Evolutionary conservation across 129 eudicot species (phyloP).

Genomic region (Apium graveolens): DNA sequence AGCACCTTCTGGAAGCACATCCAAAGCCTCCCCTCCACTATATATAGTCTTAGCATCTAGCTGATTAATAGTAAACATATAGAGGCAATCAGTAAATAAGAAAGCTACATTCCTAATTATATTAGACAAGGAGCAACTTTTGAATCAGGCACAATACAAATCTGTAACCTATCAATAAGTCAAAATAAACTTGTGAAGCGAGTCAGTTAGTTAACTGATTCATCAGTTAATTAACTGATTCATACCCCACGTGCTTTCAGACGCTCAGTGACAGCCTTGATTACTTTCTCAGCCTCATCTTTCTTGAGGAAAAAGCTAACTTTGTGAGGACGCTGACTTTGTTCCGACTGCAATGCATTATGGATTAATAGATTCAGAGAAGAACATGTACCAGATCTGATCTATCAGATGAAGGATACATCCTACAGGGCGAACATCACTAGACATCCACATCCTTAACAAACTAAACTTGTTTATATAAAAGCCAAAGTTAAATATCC

Average conservation of each 20-base stretch:
- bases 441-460: background rate
- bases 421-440: background rate
- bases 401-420: background rate
- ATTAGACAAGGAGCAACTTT: background rate
- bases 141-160: background rate
- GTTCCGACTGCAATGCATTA: conserved; percentile 14
- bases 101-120: background rate
- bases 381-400: background rate
- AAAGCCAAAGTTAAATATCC: background rate
- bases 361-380: background rate
- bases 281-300: conserved; percentile 16
- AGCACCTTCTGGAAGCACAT: conserved; percentile 27
- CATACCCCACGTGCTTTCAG: conserved; percentile 22
- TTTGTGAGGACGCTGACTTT: conserved; percentile 26
- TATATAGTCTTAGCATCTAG: conserved; percentile 23
- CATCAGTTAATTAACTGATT: conserved; percentile 5
- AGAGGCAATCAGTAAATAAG: background rate
- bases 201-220: background rate
- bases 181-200: background rate
- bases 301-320: conserved; percentile 27
- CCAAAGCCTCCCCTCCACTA: conserved; percentile 27
- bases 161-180: background rate
- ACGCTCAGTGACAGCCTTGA: conserved; percentile 15
- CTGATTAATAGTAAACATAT: conserved; percentile 11
- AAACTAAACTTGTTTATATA: background rate